Evolutionary conservation across 2,329 filamentous ascomycete genomes (phyloP).

Genomic region (Leptosphaerulina australis): DNA sequence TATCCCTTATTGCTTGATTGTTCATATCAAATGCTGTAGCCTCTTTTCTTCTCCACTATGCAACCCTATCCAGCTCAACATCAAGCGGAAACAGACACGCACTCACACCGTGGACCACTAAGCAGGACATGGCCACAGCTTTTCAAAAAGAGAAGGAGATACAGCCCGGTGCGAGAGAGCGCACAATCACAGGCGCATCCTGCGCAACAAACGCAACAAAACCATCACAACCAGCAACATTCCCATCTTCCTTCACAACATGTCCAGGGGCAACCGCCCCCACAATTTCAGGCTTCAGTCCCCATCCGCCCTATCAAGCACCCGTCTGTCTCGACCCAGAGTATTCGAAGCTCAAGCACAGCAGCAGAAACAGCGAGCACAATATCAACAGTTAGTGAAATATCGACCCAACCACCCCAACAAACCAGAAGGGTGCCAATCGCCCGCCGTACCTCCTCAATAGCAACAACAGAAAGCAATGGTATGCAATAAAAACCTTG

Average conservation of each 20-base stretch:
- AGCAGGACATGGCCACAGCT: conserved; percentile 41
- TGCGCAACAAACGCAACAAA: conserved; percentile 9
- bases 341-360: conserved; percentile 29
- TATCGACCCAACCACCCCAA: conserved; percentile 31
- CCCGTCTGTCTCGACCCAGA: conserved; percentile 19
- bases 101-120: conserved; percentile 34
- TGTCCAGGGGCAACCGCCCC: conserved; percentile 9
- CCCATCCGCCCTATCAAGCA: conserved; percentile 24
- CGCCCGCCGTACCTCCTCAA: conserved; percentile 28
- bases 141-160: conserved; percentile 42
- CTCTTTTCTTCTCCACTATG: conserved; percentile 23
- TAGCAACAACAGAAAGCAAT: conserved; percentile 31
- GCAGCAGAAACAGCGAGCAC: conserved; percentile 33
- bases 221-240: neutral
- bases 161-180: conserved; percentile 38
- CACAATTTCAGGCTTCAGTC: conserved; percentile 22
- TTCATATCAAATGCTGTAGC: conserved; percentile 1
- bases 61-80: conserved; percentile 29
- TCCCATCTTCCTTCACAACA: neutral
- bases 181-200: conserved; percentile 29
- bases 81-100: conserved; percentile 24
- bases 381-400: conserved; percentile 32
- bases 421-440: conserved; percentile 29
- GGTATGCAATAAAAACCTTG: conserved; percentile 26
- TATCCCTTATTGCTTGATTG: neutral